These are phyloP conservation scores for Leccinum obscurum DNA, from an alignment of 768 basidiomycete genomes.

Conservation along the genomic window DNA sequence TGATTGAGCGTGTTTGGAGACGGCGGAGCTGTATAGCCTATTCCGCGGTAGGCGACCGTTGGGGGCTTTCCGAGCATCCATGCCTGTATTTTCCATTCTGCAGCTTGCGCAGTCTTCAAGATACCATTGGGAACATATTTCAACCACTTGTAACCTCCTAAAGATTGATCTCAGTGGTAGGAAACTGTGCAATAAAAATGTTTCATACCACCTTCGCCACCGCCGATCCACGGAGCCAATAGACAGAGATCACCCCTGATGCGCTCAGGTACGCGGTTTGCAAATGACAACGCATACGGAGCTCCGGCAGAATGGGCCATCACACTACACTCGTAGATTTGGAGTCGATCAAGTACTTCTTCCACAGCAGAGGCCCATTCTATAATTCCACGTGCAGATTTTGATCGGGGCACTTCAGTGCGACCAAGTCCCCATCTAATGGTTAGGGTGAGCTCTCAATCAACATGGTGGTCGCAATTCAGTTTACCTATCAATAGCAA, in stretches of 20 bases:
- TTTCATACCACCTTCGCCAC: slow-evolving; percentile 78
- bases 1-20: slow-evolving; percentile 34
- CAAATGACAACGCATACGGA: slow-evolving; percentile 90
- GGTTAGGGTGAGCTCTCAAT: slow-evolving; percentile 15
- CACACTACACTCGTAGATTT: slow-evolving; percentile 78
- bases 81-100: slow-evolving; percentile 95
- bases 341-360: slow-evolving; percentile 81
- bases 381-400: slow-evolving; percentile 74
- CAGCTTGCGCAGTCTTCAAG: slow-evolving; percentile 92
- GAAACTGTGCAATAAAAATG: background rate
- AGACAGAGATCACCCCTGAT: slow-evolving; percentile 84
- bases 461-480: background rate
- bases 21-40: slow-evolving; percentile 67
- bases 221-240: slow-evolving; percentile 96
- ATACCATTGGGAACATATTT: slow-evolving; percentile 94
- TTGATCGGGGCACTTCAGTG: slow-evolving; percentile 66
- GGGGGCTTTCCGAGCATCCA: slow-evolving; percentile 98
- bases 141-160: slow-evolving; percentile 92
- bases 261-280: slow-evolving; percentile 70
- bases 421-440: slow-evolving; percentile 89
- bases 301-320: slow-evolving; percentile 97
- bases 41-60: slow-evolving; percentile 78
- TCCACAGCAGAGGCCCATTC: slow-evolving; percentile 92
- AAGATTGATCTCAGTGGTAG: slow-evolving; percentile 15
- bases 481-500: slow-evolving; percentile 87